Evolutionary conservation across 2,329 filamentous ascomycete genomes (phyloP).

Genomic region (Diplocarpon mali): DNA sequence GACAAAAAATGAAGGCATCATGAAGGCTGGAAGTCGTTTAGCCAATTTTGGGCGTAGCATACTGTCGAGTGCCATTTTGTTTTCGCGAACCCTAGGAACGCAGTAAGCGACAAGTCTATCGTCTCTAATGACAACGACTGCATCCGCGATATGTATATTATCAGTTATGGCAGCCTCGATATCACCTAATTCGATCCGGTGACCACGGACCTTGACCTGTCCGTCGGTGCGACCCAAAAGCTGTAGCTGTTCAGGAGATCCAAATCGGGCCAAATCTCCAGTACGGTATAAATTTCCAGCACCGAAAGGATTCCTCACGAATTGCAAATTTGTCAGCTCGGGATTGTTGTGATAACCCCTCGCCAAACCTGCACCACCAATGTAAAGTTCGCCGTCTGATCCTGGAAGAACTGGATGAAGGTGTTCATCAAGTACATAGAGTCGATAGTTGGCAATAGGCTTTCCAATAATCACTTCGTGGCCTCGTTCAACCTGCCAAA

Average conservation of each 20-base stretch:
- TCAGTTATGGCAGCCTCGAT: background rate
- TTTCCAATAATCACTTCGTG: background rate
- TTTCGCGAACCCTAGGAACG: background rate
- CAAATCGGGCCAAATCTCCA: background rate
- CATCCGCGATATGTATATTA: background rate
- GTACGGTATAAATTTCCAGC: background rate
- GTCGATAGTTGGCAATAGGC: background rate
- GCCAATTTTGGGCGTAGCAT: background rate
- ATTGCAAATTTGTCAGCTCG: background rate
- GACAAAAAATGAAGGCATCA: background rate
- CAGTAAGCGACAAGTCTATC: background rate
- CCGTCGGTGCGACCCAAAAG: background rate
- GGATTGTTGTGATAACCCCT: background rate
- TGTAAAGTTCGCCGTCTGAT: background rate
- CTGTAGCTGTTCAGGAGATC: background rate
- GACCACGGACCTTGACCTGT: background rate
- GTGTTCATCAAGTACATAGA: background rate
- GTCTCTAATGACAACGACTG: background rate
- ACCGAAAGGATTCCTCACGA: background rate
- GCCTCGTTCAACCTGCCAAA: background rate
- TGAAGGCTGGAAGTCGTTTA: background rate
- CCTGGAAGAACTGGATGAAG: background rate
- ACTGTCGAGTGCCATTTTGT: background rate
- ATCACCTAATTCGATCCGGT: background rate
- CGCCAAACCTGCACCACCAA: background rate